Evolutionary conservation across 192 early-diverging fungal genomes (phyloP).

Genomic region (Podila epicladia): DNA sequence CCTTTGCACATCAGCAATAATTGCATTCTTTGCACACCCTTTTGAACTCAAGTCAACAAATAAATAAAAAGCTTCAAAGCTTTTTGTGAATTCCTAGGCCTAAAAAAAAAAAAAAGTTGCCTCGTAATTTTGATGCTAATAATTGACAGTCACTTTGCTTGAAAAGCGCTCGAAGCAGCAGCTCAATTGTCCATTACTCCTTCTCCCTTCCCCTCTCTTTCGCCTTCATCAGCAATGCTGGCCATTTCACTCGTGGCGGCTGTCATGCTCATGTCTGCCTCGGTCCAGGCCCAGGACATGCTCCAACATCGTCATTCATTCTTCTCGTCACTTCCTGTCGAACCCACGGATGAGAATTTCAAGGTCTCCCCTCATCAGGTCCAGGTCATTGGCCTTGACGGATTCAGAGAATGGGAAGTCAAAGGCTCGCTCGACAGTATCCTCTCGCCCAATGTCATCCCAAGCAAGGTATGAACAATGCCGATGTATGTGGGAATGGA

Average conservation of each 20-base stretch:
- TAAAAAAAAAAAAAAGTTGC: too few relatives aligned
- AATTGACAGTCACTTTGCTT: too few relatives aligned
- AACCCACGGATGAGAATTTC: slow-evolving; percentile 47
- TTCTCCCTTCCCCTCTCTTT: too few relatives aligned
- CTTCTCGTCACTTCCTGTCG: slow-evolving; percentile 29
- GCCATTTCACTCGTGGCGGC: not conserved
- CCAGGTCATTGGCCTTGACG: slow-evolving; percentile 29
- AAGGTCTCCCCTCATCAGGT: slow-evolving; percentile 29
- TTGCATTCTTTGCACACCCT: too few relatives aligned
- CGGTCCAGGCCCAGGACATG: not conserved
- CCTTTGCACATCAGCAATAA: not conserved
- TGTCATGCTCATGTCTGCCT: slow-evolving; percentile 1
- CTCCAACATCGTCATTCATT: slow-evolving; percentile 48
- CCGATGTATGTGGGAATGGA: not conserved
- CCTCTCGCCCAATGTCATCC: not conserved
- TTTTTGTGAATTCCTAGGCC: too few relatives aligned
- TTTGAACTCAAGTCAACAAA: too few relatives aligned
- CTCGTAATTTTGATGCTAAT: too few relatives aligned
- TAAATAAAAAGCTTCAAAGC: too few relatives aligned
- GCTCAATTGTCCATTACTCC: not conserved
- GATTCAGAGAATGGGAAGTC: slow-evolving; percentile 47
- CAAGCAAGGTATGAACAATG: slow-evolving; percentile 12
- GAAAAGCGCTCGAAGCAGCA: not conserved
- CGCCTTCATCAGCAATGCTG: not conserved
- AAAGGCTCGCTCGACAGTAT: slow-evolving; percentile 24